phyloP scores from a whole-genome alignment of 108 stramenopile species.

The Nitzschia putrida region DNA sequence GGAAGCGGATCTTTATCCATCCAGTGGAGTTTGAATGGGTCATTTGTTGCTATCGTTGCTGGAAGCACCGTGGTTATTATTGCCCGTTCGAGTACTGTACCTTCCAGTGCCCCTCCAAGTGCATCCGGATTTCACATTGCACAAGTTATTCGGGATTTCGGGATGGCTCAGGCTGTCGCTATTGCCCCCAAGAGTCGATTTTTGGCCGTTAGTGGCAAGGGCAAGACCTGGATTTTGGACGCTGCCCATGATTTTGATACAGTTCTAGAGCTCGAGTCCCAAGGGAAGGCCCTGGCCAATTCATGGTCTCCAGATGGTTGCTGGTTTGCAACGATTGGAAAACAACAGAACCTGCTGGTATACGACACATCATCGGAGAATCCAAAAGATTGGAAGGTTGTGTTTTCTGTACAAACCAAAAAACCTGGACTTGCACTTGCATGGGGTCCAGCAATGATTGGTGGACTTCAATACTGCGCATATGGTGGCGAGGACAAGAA shows the following conservation, averaged over 20 bases:
- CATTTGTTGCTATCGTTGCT: constrained; percentile 46
- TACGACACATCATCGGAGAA: constrained; percentile 45
- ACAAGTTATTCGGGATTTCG: constrained; percentile 56
- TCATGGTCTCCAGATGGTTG: constrained; percentile 64
- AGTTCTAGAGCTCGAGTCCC: constrained; percentile 17
- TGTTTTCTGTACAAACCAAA: constrained; percentile 51
- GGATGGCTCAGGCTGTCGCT: constrained; percentile 39
- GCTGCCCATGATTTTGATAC: constrained; percentile 40
- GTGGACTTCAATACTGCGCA: constrained; percentile 65
- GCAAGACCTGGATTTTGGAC: constrained; percentile 47
- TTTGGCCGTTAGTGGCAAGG: constrained; percentile 46
- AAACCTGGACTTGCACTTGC: constrained; percentile 53
- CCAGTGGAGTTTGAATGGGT: constrained; percentile 65
- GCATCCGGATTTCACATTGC: constrained; percentile 52
- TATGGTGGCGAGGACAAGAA: constrained; percentile 64
- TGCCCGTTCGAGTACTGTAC: constrained; percentile 18
- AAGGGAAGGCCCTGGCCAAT: constrained; percentile 26
- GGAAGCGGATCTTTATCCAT: constrained; percentile 49
- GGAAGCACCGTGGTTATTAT: constrained; percentile 56
- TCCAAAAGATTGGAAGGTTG: constrained; percentile 44
- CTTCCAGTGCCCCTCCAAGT: constrained; percentile 36
- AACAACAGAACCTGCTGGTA: constrained; percentile 47
- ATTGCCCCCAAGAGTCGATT: constrained; percentile 54
- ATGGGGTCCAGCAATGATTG: constrained; percentile 57
- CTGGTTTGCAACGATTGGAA: constrained; percentile 58